Percentiles rank a stretch among this genome's conserved stretches.
phyloP scores from a whole-genome alignment of 164 flowering plant genomes.

The Kalanchoe fedtschenkoi region DNA sequence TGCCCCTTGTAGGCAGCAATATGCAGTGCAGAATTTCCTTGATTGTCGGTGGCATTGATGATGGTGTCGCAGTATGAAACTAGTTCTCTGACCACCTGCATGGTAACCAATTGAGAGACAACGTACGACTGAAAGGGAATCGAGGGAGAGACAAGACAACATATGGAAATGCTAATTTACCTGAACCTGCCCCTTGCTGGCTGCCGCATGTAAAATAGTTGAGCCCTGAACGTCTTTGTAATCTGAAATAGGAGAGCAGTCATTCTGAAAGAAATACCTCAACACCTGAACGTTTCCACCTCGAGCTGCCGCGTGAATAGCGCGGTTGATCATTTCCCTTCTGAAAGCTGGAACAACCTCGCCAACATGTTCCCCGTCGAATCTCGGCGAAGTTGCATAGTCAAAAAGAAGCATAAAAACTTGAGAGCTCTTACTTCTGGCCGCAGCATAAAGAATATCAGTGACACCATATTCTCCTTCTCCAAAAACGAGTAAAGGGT shows the following conservation, averaged over 20 bases:
- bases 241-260: conserved; percentile 34
- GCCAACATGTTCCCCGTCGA: conserved; percentile 27
- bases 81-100: conserved; percentile 44
- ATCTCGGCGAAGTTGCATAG: conserved; percentile 42
- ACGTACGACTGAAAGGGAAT: neutral
- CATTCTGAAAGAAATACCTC: conserved; percentile 35
- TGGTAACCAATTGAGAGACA: neutral
- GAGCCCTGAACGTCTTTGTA: conserved; percentile 44
- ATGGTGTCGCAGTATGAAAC: conserved; percentile 27
- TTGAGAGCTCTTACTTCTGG: conserved; percentile 1
- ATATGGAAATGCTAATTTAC: conserved; percentile 15
- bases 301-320: conserved; percentile 63
- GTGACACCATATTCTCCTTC: conserved; percentile 10
- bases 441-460: conserved; percentile 6
- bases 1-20: conserved; percentile 56
- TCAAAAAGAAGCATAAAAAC: conserved; percentile 5
- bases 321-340: conserved; percentile 52
- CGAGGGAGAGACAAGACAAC: neutral
- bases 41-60: conserved; percentile 34
- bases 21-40: conserved; percentile 57
- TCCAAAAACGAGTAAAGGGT: conserved; percentile 5
- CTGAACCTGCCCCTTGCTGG: conserved; percentile 56
- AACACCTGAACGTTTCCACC: conserved; percentile 48
- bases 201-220: conserved; percentile 53
- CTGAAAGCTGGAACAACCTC: conserved; percentile 39